Evolutionary conservation across 1,139 yeast genomes (phyloP), one percentile per base, ranked within the genome.

Genomic region (Dujonia santamariae): DNA sequence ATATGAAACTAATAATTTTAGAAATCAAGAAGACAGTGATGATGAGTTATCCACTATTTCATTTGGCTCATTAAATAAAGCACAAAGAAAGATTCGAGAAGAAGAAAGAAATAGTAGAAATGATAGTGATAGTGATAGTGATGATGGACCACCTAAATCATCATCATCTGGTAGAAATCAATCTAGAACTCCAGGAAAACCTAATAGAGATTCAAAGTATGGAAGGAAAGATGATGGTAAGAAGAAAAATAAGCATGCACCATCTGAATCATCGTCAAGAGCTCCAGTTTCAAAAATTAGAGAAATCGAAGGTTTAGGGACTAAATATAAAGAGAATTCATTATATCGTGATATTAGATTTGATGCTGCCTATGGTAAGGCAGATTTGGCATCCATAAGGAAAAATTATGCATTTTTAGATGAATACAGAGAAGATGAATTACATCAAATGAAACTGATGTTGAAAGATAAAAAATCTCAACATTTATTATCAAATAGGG

Each of bases 331-430:
- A 31, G 50, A 59, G 13, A 54, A 67, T 28, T 55, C 66, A 21
- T 55, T 80, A 25, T 78, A 84, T 51, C 71, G 78, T 35, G 98
- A 92, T 62, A 80, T 94, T 22, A 71, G 98, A 46, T 92, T 92
- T 55, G 96, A 90, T 58, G 75, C 94, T 1, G 88, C 96, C 0
- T 78, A 80, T 44, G 97, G 97, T 38, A 83, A 79, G 48, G 85
- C 95, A 0, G 92, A 88, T 51, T 61, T 77, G 38, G 63, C 67
- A 22, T 69, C 70, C 39, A 75, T 82, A 22, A 69, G 97, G 37
- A 76, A 78, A 49, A 80, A 90, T 51, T 92, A 92, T 61, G 76
- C 79, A 28, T 92, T 92, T 50, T 62, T 92, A 41, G 95, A 90
- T 58, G 90, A 85, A 29, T 90, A 90, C 55, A 72, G 97, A 50